phyloP scores from a whole-genome alignment of 192 early-diverging fungal species.

The Kappamyces sp. region DNA sequence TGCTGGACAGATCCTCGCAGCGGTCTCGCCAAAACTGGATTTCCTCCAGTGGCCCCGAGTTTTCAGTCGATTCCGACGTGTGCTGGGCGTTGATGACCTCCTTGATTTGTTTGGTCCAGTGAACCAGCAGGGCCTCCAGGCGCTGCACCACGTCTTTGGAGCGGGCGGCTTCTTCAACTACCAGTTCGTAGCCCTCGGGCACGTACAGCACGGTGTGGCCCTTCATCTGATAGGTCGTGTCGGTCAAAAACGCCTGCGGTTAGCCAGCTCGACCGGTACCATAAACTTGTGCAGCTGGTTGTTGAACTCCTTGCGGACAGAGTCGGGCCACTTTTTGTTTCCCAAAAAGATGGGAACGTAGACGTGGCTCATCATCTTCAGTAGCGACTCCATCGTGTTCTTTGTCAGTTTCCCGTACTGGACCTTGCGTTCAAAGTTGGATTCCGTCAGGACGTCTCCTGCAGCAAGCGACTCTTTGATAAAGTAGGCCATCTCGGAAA shows the following conservation, averaged over 20 bases:
- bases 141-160: conserved; percentile 54
- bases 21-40: conserved; percentile 57
- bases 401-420: conserved; percentile 50
- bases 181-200: conserved; percentile 29
- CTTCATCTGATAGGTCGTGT: conserved; percentile 51
- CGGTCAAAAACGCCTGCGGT: conserved; percentile 44
- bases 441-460: conserved; percentile 18
- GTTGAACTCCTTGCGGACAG: conserved; percentile 52
- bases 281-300: conserved; percentile 59
- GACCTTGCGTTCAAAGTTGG: conserved; percentile 41
- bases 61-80: conserved; percentile 48
- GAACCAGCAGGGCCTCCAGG: conserved; percentile 49
- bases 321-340: conserved; percentile 58
- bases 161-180: conserved; percentile 25
- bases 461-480: conserved; percentile 19
- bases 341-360: conserved; percentile 56
- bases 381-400: conserved; percentile 43
- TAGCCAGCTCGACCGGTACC: conserved; percentile 6
- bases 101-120: conserved; percentile 64
- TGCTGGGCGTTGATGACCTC: conserved; percentile 63
- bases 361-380: conserved; percentile 49
- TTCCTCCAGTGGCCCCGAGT: conserved; percentile 57
- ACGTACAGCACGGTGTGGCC: conserved; percentile 61
- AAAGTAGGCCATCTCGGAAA: conserved; percentile 40
- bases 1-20: conserved; percentile 59